Conservation (phyloP, 495 filamentous ascomycete species). For the Hypomontagnella submonticulosa region DNA sequence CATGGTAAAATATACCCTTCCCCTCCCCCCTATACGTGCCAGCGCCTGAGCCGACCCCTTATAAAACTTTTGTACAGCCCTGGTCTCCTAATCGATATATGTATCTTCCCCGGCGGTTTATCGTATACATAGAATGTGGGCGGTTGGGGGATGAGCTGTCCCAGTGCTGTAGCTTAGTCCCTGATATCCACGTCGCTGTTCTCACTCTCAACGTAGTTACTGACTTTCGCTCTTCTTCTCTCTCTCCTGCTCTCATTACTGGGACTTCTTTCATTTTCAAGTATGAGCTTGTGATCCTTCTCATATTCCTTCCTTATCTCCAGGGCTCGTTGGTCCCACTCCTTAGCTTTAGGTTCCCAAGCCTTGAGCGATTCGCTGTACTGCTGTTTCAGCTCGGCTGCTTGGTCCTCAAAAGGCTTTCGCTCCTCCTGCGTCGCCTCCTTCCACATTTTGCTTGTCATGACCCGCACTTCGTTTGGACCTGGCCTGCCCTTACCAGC, state of each 20-base stretch:
- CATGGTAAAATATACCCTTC: too few relatives aligned
- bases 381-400: slow-evolving; percentile 70
- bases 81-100: background rate
- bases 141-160: too few relatives aligned
- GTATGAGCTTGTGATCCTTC: slow-evolving; percentile 63
- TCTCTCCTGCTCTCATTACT: slow-evolving; percentile 39
- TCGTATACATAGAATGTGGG: background rate
- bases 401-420: slow-evolving; percentile 78
- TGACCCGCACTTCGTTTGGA: slow-evolving; percentile 83
- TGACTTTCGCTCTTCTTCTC: slow-evolving; percentile 48
- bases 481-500: slow-evolving; percentile 72
- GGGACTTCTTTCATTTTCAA: slow-evolving; percentile 36
- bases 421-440: slow-evolving; percentile 73
- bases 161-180: background rate
- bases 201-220: slow-evolving; percentile 55
- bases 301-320: slow-evolving; percentile 72
- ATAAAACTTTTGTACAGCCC: slow-evolving; percentile 11
- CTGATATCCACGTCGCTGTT: slow-evolving; percentile 43
- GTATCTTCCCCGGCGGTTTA: slow-evolving; percentile 2
- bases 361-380: slow-evolving; percentile 67
- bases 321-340: slow-evolving; percentile 76
- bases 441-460: slow-evolving; percentile 89
- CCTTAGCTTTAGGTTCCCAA: slow-evolving; percentile 66
- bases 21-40: slow-evolving; percentile 1
- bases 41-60: background rate